phyloP scores from a whole-genome alignment of 257 asterid species.

The Cordia subcordata region DNA sequence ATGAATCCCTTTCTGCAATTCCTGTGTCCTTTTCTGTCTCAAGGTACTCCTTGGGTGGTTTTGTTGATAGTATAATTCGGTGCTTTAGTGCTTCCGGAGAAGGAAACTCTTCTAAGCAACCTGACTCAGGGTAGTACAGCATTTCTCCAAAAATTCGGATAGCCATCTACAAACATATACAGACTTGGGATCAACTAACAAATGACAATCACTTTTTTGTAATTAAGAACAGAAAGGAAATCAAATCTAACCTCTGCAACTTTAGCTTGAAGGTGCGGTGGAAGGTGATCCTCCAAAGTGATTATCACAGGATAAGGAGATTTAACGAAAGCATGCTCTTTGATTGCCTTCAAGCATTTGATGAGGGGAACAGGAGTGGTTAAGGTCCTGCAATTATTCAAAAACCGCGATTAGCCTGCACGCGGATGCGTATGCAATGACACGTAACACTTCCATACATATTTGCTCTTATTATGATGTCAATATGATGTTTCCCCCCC shows the following conservation, averaged over 20 bases:
- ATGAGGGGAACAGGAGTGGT: slow-evolving; percentile 75
- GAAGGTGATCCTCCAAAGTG: slow-evolving; percentile 88
- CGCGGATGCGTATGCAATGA: not conserved
- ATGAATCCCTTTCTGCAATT: slow-evolving; percentile 40
- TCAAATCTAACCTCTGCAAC: slow-evolving; percentile 66
- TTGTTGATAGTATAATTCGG: slow-evolving; percentile 75
- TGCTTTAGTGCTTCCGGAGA: slow-evolving; percentile 74
- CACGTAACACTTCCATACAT: no score
- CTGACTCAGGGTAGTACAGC: slow-evolving; percentile 65
- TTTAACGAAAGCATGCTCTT: slow-evolving; percentile 67
- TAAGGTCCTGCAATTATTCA: slow-evolving; percentile 57
- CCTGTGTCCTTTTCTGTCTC: slow-evolving; percentile 42
- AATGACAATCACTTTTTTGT: not conserved
- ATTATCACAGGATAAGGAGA: slow-evolving; percentile 87
- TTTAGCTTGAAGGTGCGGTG: slow-evolving; percentile 85
- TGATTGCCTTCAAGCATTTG: slow-evolving; percentile 73
- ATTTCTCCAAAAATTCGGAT: slow-evolving; percentile 76
- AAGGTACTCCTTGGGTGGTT: slow-evolving; percentile 89
- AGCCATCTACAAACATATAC: slow-evolving; percentile 49
- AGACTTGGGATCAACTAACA: slow-evolving; percentile 3
- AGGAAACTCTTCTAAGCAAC: slow-evolving; percentile 63
- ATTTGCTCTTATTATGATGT: no score
- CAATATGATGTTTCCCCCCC: no score
- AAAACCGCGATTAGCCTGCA: not conserved
- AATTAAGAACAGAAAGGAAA: not conserved